Base-by-base conservation (phyloP, 164 flowering plant species). In the Protea cynaroides region DNA sequence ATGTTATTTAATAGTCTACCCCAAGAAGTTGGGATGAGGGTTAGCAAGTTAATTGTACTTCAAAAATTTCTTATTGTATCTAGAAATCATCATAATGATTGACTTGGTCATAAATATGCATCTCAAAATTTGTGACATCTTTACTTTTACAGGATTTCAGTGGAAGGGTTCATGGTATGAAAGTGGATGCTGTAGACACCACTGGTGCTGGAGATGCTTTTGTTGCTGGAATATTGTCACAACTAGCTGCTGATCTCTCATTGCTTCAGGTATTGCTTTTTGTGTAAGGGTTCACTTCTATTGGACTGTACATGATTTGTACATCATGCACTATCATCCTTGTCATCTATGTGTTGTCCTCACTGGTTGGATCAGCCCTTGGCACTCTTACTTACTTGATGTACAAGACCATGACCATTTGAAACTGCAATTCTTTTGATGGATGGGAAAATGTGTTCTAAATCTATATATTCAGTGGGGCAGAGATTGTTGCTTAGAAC, bases 141-240 rank as follows among this genome's bases (percentile, higher is more conserved):
- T 65, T 44, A 15, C 13, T 61, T 50, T 63, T 73, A 22, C 81
- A 93, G 98, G 87, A 85, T 6, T 90, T 94, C 65, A 86, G 62
- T 69, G 98, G 98, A 51, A 80, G 93, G 72, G 91, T 86, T 7
- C 57, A 67, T 37, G 97, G 96, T 56, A 43, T 94, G 51, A 85
- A 81, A 65, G 98, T 87, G 71, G 84, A 90, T 55, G 83, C 86
- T 44, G 84, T 94, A n/a, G 98, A 94, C 71, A 85, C 95, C 8
- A 94, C 98, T 36, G 98, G 98, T 54, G 98, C 98, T 24, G 97
- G 98, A 25, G 97, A 94, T 84, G 97, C 98, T 50, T 94, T 94
- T 77, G 95, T 90, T 10, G 98, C 96, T 58, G 98, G 98, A 74
- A 78, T 85, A 36, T 71, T 90, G 49, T 84, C 95, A 54, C 87